Evolutionary conservation across 768 basidiomycete genomes (phyloP).

Genomic region (Phylloporus sp.): DNA sequence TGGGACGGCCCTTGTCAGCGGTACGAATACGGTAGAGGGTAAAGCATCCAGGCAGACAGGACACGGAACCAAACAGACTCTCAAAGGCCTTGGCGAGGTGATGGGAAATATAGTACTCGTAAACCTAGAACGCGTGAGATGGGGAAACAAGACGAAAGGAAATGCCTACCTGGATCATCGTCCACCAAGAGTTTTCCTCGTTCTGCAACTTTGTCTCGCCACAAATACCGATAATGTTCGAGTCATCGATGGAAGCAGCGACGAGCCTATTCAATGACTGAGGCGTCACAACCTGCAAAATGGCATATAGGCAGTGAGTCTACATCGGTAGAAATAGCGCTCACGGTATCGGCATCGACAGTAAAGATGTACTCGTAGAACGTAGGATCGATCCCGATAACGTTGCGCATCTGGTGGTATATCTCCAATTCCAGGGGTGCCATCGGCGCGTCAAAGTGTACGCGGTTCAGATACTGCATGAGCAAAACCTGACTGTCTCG

Average conservation of each 20-base stretch:
- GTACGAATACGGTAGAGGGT: conserved; percentile 66
- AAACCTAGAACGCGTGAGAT: conserved; percentile 38
- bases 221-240: conserved; percentile 61
- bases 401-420: conserved; percentile 71
- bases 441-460: conserved; percentile 67
- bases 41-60: conserved; percentile 72
- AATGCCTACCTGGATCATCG: conserved; percentile 59
- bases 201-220: conserved; percentile 67
- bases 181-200: conserved; percentile 68
- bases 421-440: conserved; percentile 62
- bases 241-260: conserved; percentile 54
- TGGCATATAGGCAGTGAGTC: conserved; percentile 12
- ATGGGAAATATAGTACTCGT: conserved; percentile 66
- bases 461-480: conserved; percentile 63
- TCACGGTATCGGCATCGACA: conserved; percentile 63
- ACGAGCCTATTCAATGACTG: conserved; percentile 67
- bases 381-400: conserved; percentile 69
- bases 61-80: conserved; percentile 62
- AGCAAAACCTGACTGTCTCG: conserved; percentile 63
- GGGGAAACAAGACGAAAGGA: not conserved
- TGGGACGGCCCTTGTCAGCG: conserved; percentile 64
- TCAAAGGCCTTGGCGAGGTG: conserved; percentile 68
- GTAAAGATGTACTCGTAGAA: conserved; percentile 75
- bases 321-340: conserved; percentile 5
- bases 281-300: conserved; percentile 50